These are phyloP conservation scores for Ogataea zsoltii DNA, from an alignment of 805 yeast species.

Conservation along the genomic window DNA sequence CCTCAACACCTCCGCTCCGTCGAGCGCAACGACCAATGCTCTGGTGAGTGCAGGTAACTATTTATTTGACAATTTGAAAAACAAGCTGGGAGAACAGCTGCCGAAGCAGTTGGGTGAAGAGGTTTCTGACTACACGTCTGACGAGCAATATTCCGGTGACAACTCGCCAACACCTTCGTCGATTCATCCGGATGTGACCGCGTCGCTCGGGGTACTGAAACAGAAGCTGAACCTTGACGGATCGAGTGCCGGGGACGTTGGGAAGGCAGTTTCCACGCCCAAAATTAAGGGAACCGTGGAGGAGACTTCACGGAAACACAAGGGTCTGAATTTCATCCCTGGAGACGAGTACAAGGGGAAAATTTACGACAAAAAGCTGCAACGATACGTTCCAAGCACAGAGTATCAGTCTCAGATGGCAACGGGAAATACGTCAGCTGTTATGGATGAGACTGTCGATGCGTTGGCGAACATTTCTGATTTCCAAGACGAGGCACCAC, in stretches of 20 bases:
- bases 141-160: constrained; percentile 2
- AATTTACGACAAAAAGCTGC: constrained; percentile 29
- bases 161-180: constrained; percentile 17
- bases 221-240: constrained; percentile 19
- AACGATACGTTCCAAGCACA: constrained; percentile 25
- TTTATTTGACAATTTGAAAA: constrained; percentile 27
- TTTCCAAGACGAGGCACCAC: constrained; percentile 10
- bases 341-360: constrained; percentile 34
- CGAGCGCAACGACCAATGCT: constrained; percentile 22
- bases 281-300: constrained; percentile 7
- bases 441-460: constrained; percentile 14
- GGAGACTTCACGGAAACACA: constrained; percentile 12
- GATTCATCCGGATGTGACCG: constrained; percentile 20
- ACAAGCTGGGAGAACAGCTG: constrained; percentile 17
- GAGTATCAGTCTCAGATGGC: constrained; percentile 18
- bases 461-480: constrained; percentile 26
- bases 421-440: neutral
- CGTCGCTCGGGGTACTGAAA: constrained; percentile 20
- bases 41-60: constrained; percentile 28
- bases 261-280: constrained; percentile 23
- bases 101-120: constrained; percentile 6
- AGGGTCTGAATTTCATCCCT: constrained; percentile 32
- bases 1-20: constrained; percentile 21
- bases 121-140: constrained; percentile 18
- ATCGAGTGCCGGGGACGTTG: constrained; percentile 9